Evolutionary conservation across 257 asterid genomes (phyloP).

Genomic region (Buddleja alternifolia): DNA sequence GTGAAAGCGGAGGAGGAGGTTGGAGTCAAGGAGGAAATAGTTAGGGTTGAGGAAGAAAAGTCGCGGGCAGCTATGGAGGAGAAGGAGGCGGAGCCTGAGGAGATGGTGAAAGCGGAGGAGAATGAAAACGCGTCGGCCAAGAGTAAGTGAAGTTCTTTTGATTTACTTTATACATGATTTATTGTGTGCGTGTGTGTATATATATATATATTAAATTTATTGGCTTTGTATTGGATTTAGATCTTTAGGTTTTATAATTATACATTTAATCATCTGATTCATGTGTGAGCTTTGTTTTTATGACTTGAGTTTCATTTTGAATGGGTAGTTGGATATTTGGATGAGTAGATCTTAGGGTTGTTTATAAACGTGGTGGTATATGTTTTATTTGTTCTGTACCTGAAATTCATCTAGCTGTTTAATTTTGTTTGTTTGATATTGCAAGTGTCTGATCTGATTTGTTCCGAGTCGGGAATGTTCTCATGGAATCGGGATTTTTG

Average conservation of each 20-base stretch:
- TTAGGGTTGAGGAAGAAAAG: constrained; percentile 33
- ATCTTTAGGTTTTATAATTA: not conserved
- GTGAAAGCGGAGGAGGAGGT: constrained; percentile 47
- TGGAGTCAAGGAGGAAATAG: constrained; percentile 26
- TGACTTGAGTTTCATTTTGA: not conserved
- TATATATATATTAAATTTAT: not conserved
- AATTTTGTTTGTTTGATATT: not conserved
- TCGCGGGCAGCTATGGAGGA: constrained; percentile 31
- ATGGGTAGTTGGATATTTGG: not conserved
- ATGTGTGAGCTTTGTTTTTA: not conserved
- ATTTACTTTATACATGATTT: constrained; percentile 5
- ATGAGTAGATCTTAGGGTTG: not conserved
- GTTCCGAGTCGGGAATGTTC: not conserved
- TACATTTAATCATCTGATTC: not conserved
- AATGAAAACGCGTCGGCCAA: constrained; percentile 27
- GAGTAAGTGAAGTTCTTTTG: constrained; percentile 38
- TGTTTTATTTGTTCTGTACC: not conserved
- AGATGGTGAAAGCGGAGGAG: constrained; percentile 24
- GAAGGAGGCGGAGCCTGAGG: constrained; percentile 37
- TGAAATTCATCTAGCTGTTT: not conserved
- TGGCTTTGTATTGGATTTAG: constrained; percentile 7
- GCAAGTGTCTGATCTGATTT: not conserved
- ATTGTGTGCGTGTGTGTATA: not conserved
- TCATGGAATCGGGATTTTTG: not conserved
- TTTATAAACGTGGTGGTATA: not conserved